phyloP scores from a whole-genome alignment of 1,139 yeast species.

The Blastobotrys serpentis region DNA sequence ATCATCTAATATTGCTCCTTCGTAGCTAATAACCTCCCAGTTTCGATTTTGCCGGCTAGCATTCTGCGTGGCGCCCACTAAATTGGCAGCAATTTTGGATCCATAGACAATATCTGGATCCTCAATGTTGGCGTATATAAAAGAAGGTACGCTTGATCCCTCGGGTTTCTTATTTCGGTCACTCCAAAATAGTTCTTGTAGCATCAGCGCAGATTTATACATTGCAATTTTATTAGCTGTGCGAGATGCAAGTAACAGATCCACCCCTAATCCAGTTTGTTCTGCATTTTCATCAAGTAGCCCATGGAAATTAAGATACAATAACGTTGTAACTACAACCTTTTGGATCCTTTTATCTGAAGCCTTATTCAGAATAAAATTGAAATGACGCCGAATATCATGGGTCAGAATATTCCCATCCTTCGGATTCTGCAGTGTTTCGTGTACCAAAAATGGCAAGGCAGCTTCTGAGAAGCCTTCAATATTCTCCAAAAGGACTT shows the following conservation, averaged over 20 bases:
- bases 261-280: constrained; percentile 8
- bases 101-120: constrained; percentile 66
- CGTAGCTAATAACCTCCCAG: constrained; percentile 48
- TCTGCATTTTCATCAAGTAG: constrained; percentile 8
- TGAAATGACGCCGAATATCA: constrained; percentile 1
- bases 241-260: constrained; percentile 12
- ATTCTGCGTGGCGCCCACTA: constrained; percentile 49
- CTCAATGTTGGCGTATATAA: constrained; percentile 51
- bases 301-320: constrained; percentile 15
- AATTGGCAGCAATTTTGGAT: constrained; percentile 55
- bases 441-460: constrained; percentile 42
- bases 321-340: constrained; percentile 16
- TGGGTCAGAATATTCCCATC: neutral
- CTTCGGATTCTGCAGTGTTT: constrained; percentile 12
- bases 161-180: constrained; percentile 9
- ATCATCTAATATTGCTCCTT: constrained; percentile 56
- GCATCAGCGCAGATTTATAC: constrained; percentile 23
- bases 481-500: constrained; percentile 14
- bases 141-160: neutral
- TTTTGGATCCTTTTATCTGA: neutral
- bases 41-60: constrained; percentile 41
- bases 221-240: constrained; percentile 19
- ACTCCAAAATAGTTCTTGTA: constrained; percentile 22
- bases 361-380: neutral
- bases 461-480: constrained; percentile 29